Conservation (phyloP, 352 stramenopile genomes). For the Phytophthora pinifolia region DNA sequence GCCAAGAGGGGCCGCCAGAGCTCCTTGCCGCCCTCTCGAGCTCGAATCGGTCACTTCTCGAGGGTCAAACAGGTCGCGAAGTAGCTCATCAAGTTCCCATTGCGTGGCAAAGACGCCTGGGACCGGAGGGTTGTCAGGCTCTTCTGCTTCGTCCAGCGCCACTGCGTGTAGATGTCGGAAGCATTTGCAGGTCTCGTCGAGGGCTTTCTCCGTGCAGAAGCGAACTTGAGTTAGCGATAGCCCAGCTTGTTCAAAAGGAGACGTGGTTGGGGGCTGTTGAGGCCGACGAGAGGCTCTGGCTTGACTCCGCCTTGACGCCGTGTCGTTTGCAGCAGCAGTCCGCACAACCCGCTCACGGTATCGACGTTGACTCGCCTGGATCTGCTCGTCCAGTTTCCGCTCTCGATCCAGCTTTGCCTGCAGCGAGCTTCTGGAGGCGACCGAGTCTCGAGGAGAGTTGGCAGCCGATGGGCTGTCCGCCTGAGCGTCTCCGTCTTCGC, state of each 20-base stretch:
- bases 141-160: conserved; percentile 15
- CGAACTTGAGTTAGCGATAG: conserved; percentile 53
- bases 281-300: conserved; percentile 1
- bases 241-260: conserved; percentile 41
- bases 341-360: conserved; percentile 29
- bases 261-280: conserved; percentile 1
- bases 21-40: conserved; percentile 8
- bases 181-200: conserved; percentile 38
- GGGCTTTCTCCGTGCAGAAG: conserved; percentile 55
- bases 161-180: conserved; percentile 42
- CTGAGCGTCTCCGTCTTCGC: conserved; percentile 2
- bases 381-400: conserved; percentile 45
- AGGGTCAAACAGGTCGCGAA: conserved; percentile 29
- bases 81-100: conserved; percentile 51
- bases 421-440: conserved; percentile 27
- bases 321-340: conserved; percentile 10
- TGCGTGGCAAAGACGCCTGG: conserved; percentile 56
- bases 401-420: conserved; percentile 42
- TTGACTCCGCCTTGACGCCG: background rate
- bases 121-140: background rate
- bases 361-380: conserved; percentile 35
- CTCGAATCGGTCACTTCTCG: conserved; percentile 17
- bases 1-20: conserved; percentile 8
- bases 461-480: conserved; percentile 6
- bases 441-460: conserved; percentile 1